Base-by-base conservation (phyloP, 2,329 filamentous ascomycete species). In the Ophiostoma perfectum region DNA sequence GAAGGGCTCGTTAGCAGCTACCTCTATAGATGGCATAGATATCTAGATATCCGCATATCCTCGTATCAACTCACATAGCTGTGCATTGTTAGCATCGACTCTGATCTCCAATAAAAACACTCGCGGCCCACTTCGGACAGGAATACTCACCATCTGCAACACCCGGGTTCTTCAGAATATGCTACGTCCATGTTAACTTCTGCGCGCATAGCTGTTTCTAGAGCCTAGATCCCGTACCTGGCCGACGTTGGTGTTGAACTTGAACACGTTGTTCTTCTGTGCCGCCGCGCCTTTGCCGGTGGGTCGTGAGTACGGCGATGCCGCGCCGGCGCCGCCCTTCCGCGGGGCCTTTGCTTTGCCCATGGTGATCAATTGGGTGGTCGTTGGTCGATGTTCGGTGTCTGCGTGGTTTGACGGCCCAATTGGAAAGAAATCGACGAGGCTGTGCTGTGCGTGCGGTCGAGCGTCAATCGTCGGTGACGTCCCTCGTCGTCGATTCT, bases 231-330 rank as follows among this genome's bases (percentile, higher is more conserved):
- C 36, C 41, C 70, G 9, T 70, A 72, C 72, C 70, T 86, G 83
- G 74, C 94, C 93, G 73, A 95, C 86, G 78, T 94, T 83, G 74
- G 90, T 95, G 82, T 96, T 97, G 87, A 97, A 96, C 78, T 96
- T 96, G 86, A 98, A 98, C 79, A 97, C 92, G 74, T 91, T 93
- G 81, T 96, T 93, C 75, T 82, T 82, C 39, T 72, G 64, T 64
- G 63, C 63, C 41, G 60, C 60, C n/a, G 62, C 58, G 38, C 60
- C 60, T 16, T 41, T 41, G 60, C 60, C 60, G 5, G 14, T n/a
- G 11, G 63, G 63, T 11, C 76, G 76, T 44, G 78, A 73, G 70
- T 78, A 78, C 16, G 80, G 80, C 64, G 75, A 73, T 36, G 75
- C 74, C 27, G 73, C 74, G 66, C 67, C 67, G 70, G 73, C 71